These are phyloP conservation scores for Gymnopus androsaceus DNA, from an alignment of 1,284 basidiomycete genomes.

Conservation along the genomic window DNA sequence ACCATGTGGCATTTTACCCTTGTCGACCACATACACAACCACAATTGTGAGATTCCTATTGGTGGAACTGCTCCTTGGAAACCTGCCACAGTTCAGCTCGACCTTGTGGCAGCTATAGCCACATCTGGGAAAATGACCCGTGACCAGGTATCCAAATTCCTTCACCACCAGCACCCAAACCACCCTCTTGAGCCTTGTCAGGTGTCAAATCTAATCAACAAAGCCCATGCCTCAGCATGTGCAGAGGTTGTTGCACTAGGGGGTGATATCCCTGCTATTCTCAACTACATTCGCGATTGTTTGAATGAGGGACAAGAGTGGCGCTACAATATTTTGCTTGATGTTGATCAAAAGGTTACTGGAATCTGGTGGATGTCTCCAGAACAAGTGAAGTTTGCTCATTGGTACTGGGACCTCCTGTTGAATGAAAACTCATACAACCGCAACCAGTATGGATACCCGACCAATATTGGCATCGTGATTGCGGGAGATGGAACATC, in stretches of 20 bases:
- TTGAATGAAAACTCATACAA: constrained; percentile 33
- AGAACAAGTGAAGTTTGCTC: constrained; percentile 25
- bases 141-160: too few relatives aligned
- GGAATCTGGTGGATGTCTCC: constrained; percentile 33
- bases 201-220: constrained; percentile 17
- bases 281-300: constrained; percentile 16
- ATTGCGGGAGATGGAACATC: constrained; percentile 25
- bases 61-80: too few relatives aligned
- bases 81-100: too few relatives aligned
- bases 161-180: not conserved
- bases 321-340: constrained; percentile 24
- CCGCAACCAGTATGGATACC: constrained; percentile 30
- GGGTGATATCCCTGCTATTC: constrained; percentile 24
- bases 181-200: constrained; percentile 19
- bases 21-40: too few relatives aligned
- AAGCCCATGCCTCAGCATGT: constrained; percentile 3
- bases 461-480: constrained; percentile 32
- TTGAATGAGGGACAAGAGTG: constrained; percentile 21
- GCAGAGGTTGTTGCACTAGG: constrained; percentile 22
- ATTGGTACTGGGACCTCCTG: too few relatives aligned
- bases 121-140: too few relatives aligned
- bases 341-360: constrained; percentile 24
- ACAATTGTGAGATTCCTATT: too few relatives aligned
- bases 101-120: too few relatives aligned
- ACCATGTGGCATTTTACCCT: not conserved